A percentile compares a stretch with the other conserved stretches of the same genome.
phyloP scores from a whole-genome alignment of 208 protist species.

The Leishmania guyanensis region DNA sequence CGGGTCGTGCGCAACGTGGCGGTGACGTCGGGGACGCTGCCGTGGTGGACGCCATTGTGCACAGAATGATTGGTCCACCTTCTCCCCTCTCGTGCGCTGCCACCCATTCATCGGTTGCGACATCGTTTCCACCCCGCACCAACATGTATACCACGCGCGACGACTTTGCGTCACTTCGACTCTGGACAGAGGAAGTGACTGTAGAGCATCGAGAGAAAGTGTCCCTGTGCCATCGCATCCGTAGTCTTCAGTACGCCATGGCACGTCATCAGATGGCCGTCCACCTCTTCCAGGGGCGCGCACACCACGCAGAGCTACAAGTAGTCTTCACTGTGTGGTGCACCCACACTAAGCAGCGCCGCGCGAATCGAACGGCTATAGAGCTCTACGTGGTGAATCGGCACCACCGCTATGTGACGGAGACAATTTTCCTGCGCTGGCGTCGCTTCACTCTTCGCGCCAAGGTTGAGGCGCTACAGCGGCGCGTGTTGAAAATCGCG shows the following conservation, averaged over 20 bases:
- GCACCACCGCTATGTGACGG: slow-evolving; percentile 38
- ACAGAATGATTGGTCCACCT: neutral
- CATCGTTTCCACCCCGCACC: slow-evolving; percentile 25
- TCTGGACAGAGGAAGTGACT: slow-evolving; percentile 72
- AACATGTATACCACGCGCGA: slow-evolving; percentile 36
- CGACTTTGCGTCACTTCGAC: slow-evolving; percentile 56
- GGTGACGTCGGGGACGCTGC: slow-evolving; percentile 8
- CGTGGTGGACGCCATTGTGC: slow-evolving; percentile 17
- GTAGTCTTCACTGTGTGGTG: slow-evolving; percentile 60
- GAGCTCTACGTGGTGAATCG: slow-evolving; percentile 40
- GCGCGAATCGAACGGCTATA: slow-evolving; percentile 34
- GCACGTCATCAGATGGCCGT: slow-evolving; percentile 55
- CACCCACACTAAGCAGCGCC: slow-evolving; percentile 31
- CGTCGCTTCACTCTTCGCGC: slow-evolving; percentile 54
- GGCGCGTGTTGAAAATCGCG: slow-evolving; percentile 37
- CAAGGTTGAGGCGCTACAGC: slow-evolving; percentile 40
- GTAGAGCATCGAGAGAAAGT: slow-evolving; percentile 37
- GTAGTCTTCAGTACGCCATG: slow-evolving; percentile 46
- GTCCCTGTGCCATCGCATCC: slow-evolving; percentile 35
- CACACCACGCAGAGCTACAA: slow-evolving; percentile 33
- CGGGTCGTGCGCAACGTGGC: slow-evolving; percentile 6
- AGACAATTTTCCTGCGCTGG: slow-evolving; percentile 75
- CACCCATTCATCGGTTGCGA: neutral
- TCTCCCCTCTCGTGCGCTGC: neutral
- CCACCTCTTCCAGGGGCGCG: slow-evolving; percentile 44